A percentile compares a stretch with the other conserved stretches of the same genome.
phyloP scores from a whole-genome alignment of 768 basidiomycete genomes.

The Boletus coccyginus region DNA sequence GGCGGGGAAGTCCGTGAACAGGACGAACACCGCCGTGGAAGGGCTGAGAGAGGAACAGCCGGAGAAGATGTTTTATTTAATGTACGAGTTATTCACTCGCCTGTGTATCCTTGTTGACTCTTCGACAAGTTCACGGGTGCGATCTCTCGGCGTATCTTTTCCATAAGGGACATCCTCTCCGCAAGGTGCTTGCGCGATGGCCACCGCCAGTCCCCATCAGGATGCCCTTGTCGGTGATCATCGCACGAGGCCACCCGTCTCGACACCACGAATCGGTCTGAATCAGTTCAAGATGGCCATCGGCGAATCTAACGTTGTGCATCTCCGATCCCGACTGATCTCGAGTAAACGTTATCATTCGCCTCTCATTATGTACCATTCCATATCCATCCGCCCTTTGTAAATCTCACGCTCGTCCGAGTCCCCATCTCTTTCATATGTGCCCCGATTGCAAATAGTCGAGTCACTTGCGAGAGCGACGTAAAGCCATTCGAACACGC shows the following conservation, averaged over 20 bases:
- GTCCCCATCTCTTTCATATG: no score
- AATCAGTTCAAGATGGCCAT: slow-evolving; percentile 18
- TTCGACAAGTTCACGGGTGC: slow-evolving; percentile 15
- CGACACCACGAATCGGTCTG: background rate
- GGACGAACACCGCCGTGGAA: slow-evolving; percentile 17
- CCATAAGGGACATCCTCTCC: slow-evolving; percentile 30
- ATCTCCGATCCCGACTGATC: slow-evolving; percentile 34
- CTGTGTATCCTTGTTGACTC: slow-evolving; percentile 33
- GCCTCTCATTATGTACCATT: slow-evolving; percentile 22
- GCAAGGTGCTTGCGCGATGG: slow-evolving; percentile 19
- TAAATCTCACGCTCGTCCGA: slow-evolving; percentile 27
- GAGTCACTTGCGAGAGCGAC: slow-evolving; percentile 12
- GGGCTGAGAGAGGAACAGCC: slow-evolving; percentile 1
- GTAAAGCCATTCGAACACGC: slow-evolving; percentile 18
- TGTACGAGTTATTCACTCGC: slow-evolving; percentile 15
- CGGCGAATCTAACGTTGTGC: slow-evolving; percentile 31
- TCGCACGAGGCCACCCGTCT: slow-evolving; percentile 14
- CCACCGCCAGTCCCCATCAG: slow-evolving; percentile 20
- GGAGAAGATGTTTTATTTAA: slow-evolving; percentile 23
- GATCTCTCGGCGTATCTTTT: slow-evolving; percentile 30
- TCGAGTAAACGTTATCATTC: slow-evolving; percentile 33
- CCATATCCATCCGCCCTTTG: slow-evolving; percentile 20
- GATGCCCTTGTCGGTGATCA: slow-evolving; percentile 23
- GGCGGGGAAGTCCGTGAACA: slow-evolving; percentile 2
- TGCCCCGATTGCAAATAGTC: slow-evolving; percentile 7